Base-by-base conservation (phyloP, 129 eudicot species). In the Centrapalus pauciflorus region DNA sequence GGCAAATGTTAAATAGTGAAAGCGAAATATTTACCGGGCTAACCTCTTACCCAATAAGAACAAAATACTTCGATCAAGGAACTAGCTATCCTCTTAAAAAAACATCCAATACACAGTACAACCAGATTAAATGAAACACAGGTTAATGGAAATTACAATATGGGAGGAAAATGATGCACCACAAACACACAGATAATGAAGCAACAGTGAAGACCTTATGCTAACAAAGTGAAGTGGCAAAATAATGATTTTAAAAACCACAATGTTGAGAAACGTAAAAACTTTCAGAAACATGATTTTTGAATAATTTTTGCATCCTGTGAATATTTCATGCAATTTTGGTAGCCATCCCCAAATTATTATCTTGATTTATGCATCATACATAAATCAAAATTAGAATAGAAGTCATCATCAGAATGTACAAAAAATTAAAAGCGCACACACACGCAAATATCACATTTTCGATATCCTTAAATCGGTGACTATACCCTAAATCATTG, bases 401-500 rank as follows among this genome's bases (percentile, higher is more conserved):
- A 41, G 43, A 69, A 16, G 38, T 38, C 56, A 55, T 55, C 26
- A 55, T 40, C 43, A 26, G 55, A 69, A 70, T 41, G 41, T 57
- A 20, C 73, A 74, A 43, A 41, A 40, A 16, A 54, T 5, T 0
- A 43, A 40, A 4, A 11, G 0, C 7, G 7, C n/a, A 74, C 30
- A 73, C 21, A 4, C 2, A 0, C 7, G 7, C n/a, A 74, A 23
- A 73, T n/a, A 64, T 64, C 10, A 38, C 34, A 13, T 28, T 43
- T 56, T 38, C 11, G 25, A 17, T 24, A 23, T 49, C 69, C 51
- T 33, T 32, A 64, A 7, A 73, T 43, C 58, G 23, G 30, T 66
- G 61, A 45, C 79, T 23, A 74, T 34, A 66, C 74, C 79, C 62
- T 43, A 33, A 45, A 75, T 54, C 43, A 66, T 33, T 75, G 74